phyloP scores from a whole-genome alignment of 1,284 basidiomycete genomes.

The Golubevia pallescens region DNA sequence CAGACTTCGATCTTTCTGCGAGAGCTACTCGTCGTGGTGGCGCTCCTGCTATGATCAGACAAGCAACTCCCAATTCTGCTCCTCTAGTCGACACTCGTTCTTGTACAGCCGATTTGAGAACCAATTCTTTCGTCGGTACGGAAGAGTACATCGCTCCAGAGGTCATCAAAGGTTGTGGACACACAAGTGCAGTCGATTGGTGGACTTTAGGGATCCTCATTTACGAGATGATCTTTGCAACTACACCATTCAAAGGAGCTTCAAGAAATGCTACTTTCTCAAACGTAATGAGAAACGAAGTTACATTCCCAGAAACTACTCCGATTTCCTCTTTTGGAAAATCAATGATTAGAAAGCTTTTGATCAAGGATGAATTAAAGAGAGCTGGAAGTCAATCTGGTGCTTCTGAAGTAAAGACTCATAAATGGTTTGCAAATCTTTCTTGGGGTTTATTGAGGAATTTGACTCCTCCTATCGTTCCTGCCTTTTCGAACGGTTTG shows the following conservation, averaged over 20 bases:
- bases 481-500: constrained; percentile 76
- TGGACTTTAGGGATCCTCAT: constrained; percentile 63
- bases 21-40: constrained; percentile 51
- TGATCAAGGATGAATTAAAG: constrained; percentile 63
- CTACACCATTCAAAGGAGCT: constrained; percentile 63
- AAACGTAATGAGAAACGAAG: constrained; percentile 60
- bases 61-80: constrained; percentile 51
- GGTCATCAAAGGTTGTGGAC: constrained; percentile 63
- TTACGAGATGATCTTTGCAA: constrained; percentile 64
- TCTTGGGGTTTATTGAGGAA: constrained; percentile 61
- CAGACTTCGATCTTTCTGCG: constrained; percentile 62
- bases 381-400: constrained; percentile 56
- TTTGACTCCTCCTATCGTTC: constrained; percentile 74
- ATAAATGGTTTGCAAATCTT: constrained; percentile 61
- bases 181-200: constrained; percentile 63
- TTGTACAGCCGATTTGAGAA: constrained; percentile 62
- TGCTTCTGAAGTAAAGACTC: constrained; percentile 60
- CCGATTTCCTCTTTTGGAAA: constrained; percentile 62
- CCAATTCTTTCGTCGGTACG: constrained; percentile 63
- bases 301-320: constrained; percentile 49
- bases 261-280: constrained; percentile 61
- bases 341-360: constrained; percentile 56
- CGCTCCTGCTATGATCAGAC: constrained; percentile 58
- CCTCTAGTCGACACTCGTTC: constrained; percentile 61
- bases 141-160: constrained; percentile 65